A percentile compares a stretch with the other conserved stretches of the same genome.
Evolutionary conservation across 2,329 filamentous ascomycete species (phyloP).

Genomic region (Pestalotiopsis sp.): DNA sequence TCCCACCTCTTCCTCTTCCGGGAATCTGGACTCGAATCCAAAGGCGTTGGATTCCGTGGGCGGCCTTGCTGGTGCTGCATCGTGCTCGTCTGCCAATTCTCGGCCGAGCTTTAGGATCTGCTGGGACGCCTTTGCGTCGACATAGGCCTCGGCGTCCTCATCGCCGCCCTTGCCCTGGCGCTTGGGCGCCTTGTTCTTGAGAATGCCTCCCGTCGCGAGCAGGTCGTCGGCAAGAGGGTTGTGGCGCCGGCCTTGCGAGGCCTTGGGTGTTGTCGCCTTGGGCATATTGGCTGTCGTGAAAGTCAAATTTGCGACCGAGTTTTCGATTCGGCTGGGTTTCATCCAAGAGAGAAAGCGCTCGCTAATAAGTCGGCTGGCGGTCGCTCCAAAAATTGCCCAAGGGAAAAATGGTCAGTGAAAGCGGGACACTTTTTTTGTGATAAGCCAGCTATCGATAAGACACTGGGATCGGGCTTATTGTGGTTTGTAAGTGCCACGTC

Average conservation of each 20-base stretch:
- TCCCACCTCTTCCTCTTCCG: slow-evolving; percentile 54
- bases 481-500: too few species aligned
- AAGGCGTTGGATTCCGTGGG: slow-evolving; percentile 66
- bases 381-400: neutral
- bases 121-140: slow-evolving; percentile 85
- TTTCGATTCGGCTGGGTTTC: slow-evolving; percentile 12
- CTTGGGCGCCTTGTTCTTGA: slow-evolving; percentile 77
- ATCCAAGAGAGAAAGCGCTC: neutral
- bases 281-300: slow-evolving; percentile 64
- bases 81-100: slow-evolving; percentile 84
- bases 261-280: slow-evolving; percentile 68
- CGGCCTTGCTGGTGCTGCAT: slow-evolving; percentile 45
- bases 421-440: neutral
- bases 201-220: slow-evolving; percentile 61
- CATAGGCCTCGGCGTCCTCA: slow-evolving; percentile 67
- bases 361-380: neutral
- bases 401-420: slow-evolving; percentile 1
- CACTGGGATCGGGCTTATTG: neutral
- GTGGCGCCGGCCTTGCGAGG: slow-evolving; percentile 65
- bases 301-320: neutral
- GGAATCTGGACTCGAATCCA: slow-evolving; percentile 77
- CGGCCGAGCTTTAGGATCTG: slow-evolving; percentile 90
- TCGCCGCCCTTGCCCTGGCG: slow-evolving; percentile 67
- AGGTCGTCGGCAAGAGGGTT: slow-evolving; percentile 92
- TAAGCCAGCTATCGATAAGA: slow-evolving; percentile 1